Conservation (phyloP, 2,329 filamentous ascomycete genomes). For the Sarocladium strictum region DNA sequence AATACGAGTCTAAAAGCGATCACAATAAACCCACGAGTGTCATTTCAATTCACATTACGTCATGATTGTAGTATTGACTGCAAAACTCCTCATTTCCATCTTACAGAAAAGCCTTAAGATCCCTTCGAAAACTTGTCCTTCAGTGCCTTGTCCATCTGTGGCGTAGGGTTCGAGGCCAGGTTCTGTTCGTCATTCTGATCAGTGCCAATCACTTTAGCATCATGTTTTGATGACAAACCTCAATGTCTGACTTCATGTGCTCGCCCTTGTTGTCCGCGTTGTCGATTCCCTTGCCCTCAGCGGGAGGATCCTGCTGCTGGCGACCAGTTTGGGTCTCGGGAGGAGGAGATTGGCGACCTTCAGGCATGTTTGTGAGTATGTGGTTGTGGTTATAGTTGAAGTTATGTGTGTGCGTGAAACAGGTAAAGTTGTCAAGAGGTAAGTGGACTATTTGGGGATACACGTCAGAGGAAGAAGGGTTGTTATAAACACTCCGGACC, state of each 20-base stretch:
- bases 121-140: slow-evolving; percentile 56
- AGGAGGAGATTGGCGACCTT: slow-evolving; percentile 72
- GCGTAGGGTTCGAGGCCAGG: slow-evolving; percentile 60
- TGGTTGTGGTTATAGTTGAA: slow-evolving; percentile 9
- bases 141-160: slow-evolving; percentile 54
- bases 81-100: too few species aligned
- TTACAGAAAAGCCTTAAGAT: too few species aligned
- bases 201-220: slow-evolving; percentile 1
- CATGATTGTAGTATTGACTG: too few species aligned
- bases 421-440: too few species aligned
- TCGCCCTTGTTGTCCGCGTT: slow-evolving; percentile 48
- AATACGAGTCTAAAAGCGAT: too few species aligned
- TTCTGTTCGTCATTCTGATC: slow-evolving; percentile 26
- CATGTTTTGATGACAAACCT: slow-evolving; percentile 35
- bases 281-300: slow-evolving; percentile 51
- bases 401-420: not conserved
- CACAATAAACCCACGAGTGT: too few species aligned
- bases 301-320: slow-evolving; percentile 56
- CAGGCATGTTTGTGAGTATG: slow-evolving; percentile 52
- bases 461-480: not conserved
- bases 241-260: slow-evolving; percentile 44
- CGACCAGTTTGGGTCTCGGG: slow-evolving; percentile 61
- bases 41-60: not conserved
- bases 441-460: too few species aligned
- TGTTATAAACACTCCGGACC: not conserved